Percentiles rank a stretch among this genome's conserved stretches.
Conservation (phyloP, 2,329 filamentous ascomycete species). For the Aspergillus eucalypticola region DNA sequence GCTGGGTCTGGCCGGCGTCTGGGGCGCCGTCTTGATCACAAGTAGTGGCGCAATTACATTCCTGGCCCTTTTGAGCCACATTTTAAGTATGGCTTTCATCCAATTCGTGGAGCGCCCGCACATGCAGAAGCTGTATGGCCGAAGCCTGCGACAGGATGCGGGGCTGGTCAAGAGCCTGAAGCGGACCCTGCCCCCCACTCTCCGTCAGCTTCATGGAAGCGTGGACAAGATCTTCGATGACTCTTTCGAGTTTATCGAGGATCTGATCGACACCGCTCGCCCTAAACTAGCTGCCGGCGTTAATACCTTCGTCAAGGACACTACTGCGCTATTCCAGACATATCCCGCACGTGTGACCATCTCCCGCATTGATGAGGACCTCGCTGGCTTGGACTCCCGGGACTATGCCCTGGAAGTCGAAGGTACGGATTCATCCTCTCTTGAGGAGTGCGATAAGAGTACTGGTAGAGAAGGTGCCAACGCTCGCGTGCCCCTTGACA, state of each 20-base stretch:
- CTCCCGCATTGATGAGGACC: constrained; percentile 73
- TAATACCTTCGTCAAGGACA: constrained; percentile 83
- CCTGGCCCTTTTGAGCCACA: constrained; percentile 80
- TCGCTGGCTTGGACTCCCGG: constrained; percentile 76
- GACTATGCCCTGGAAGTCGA: constrained; percentile 77
- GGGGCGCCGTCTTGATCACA: constrained; percentile 91
- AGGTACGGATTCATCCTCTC: constrained; percentile 59
- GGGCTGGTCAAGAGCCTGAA: constrained; percentile 90
- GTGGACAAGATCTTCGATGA: constrained; percentile 85
- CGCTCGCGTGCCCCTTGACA: constrained; percentile 65
- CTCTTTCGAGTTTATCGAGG: constrained; percentile 84
- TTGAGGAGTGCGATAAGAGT: constrained; percentile 58
- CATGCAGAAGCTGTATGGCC: constrained; percentile 96
- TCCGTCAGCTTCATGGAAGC: constrained; percentile 80
- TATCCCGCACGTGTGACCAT: constrained; percentile 85
- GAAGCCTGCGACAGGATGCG: constrained; percentile 78
- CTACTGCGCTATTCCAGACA: constrained; percentile 81
- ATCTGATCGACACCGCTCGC: constrained; percentile 80
- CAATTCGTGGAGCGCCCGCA: constrained; percentile 93
- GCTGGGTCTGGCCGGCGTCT: constrained; percentile 89
- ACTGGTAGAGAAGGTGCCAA: constrained; percentile 73
- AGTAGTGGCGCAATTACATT: constrained; percentile 85
- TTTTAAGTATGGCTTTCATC: constrained; percentile 82
- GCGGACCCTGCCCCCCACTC: constrained; percentile 76
- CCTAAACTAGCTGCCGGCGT: constrained; percentile 86